These are phyloP conservation scores for Akanthomyces lecanii DNA, from an alignment of 2,329 filamentous ascomycete species.

Conservation along the genomic window DNA sequence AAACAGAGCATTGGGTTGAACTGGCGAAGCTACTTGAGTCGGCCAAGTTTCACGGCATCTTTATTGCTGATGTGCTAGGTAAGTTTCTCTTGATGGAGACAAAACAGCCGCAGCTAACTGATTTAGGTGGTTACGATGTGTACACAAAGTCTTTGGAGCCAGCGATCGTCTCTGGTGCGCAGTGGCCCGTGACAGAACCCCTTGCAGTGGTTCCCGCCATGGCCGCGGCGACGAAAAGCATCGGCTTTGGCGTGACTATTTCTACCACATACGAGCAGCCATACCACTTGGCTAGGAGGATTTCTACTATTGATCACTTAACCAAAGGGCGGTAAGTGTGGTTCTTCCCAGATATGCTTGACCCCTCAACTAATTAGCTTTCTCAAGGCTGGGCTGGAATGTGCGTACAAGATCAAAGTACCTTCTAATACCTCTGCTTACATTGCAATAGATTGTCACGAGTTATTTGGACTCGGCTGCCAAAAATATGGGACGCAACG, in stretches of 20 bases:
- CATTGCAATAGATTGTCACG: conserved; percentile 49
- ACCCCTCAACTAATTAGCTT: not conserved
- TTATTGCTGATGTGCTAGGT: conserved; percentile 57
- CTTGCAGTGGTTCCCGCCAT: conserved; percentile 58
- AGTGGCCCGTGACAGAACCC: conserved; percentile 68
- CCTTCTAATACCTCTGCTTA: not conserved
- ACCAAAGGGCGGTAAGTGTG: conserved; percentile 43
- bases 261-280: conserved; percentile 67
- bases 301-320: conserved; percentile 64
- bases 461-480: conserved; percentile 65
- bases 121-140: conserved; percentile 59
- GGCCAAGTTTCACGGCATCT: conserved; percentile 61
- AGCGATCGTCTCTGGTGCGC: conserved; percentile 57
- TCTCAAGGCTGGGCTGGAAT: conserved; percentile 38
- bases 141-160: conserved; percentile 57
- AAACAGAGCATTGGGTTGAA: conserved; percentile 56
- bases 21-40: conserved; percentile 40
- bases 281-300: conserved; percentile 60
- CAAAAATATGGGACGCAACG: conserved; percentile 53
- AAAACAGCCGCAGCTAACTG: not conserved
- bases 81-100: not conserved
- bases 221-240: conserved; percentile 61
- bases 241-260: conserved; percentile 66
- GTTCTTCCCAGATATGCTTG: not conserved
- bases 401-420: not conserved